Conservation (phyloP, 2,329 filamentous ascomycete genomes). For the Xylariaceae sp. region DNA sequence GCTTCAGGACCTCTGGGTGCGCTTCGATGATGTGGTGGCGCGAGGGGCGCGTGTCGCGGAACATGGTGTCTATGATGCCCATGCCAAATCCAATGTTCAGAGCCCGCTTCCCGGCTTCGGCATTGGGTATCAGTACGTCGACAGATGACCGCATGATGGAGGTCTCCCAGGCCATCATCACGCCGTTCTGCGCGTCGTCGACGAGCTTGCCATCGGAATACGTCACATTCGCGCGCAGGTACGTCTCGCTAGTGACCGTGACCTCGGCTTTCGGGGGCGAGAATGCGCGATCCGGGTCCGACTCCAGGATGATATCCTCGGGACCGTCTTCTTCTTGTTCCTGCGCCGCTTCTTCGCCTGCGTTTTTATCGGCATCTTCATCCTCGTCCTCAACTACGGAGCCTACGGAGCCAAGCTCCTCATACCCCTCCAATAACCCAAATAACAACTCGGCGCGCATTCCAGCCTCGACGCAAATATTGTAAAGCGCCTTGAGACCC, state of each 20-base stretch:
- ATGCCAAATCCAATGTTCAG: constrained; percentile 88
- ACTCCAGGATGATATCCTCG: constrained; percentile 25
- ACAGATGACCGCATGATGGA: constrained; percentile 79
- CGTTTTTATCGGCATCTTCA: constrained; percentile 44
- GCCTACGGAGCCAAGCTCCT: constrained; percentile 55
- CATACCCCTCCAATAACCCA: constrained; percentile 74
- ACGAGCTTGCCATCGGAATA: constrained; percentile 63
- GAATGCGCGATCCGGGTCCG: constrained; percentile 30
- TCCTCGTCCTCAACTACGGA: constrained; percentile 43
- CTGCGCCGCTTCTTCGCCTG: constrained; percentile 38
- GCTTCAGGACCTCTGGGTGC: constrained; percentile 67
- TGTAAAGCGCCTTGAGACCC: constrained; percentile 66
- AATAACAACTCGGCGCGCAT: constrained; percentile 86
- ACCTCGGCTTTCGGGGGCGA: constrained; percentile 24
- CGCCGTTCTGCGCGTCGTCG: constrained; percentile 70
- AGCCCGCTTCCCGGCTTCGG: constrained; percentile 54
- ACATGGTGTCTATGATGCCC: constrained; percentile 78
- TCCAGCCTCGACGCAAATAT: constrained; percentile 80
- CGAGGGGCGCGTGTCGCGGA: constrained; percentile 60
- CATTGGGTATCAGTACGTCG: constrained; percentile 50
- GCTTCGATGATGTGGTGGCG: constrained; percentile 83
- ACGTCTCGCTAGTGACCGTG: constrained; percentile 57
- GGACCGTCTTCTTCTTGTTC: constrained; percentile 26
- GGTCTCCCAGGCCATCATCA: constrained; percentile 93
- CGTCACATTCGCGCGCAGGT: constrained; percentile 61